These are phyloP conservation scores for Ganoderma lingzhi DNA, from an alignment of 1,284 basidiomycete species.

Conservation along the genomic window DNA sequence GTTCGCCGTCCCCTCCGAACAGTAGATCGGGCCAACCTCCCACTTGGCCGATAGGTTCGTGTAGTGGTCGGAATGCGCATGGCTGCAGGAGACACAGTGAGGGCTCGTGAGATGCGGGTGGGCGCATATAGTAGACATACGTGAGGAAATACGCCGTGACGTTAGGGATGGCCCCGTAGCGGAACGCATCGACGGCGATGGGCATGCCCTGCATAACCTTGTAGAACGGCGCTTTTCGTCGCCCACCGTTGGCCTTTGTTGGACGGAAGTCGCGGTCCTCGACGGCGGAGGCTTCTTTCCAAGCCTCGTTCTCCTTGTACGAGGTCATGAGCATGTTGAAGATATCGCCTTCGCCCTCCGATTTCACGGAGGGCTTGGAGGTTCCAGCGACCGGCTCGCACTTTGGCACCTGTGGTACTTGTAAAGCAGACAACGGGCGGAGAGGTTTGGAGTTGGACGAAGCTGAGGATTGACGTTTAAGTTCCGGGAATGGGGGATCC, in stretches of 20 bases:
- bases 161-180: slow-evolving; percentile 90
- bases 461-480: not conserved
- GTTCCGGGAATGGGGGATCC: slow-evolving; percentile 11
- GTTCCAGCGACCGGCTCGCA: not conserved
- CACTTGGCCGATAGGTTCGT: slow-evolving; percentile 89
- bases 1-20: slow-evolving; percentile 91
- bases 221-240: slow-evolving; percentile 90
- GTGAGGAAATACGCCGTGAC: slow-evolving; percentile 91
- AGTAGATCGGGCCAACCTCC: slow-evolving; percentile 94
- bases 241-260: slow-evolving; percentile 59
- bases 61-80: slow-evolving; percentile 96
- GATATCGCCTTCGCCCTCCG: slow-evolving; percentile 45
- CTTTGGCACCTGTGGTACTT: slow-evolving; percentile 9
- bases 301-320: slow-evolving; percentile 80
- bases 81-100: slow-evolving; percentile 53
- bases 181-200: slow-evolving; percentile 95
- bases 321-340: slow-evolving; percentile 89
- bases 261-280: slow-evolving; percentile 58
- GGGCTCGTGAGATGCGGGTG: not conserved
- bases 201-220: slow-evolving; percentile 98
- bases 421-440: slow-evolving; percentile 22
- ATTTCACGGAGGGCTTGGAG: slow-evolving; percentile 9
- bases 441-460: slow-evolving; percentile 24
- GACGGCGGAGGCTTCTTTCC: slow-evolving; percentile 78
- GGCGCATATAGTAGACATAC: slow-evolving; percentile 49